These are phyloP conservation scores for Phaeotremella skinneri DNA, from an alignment of 768 basidiomycete genomes.

Conservation along the genomic window DNA sequence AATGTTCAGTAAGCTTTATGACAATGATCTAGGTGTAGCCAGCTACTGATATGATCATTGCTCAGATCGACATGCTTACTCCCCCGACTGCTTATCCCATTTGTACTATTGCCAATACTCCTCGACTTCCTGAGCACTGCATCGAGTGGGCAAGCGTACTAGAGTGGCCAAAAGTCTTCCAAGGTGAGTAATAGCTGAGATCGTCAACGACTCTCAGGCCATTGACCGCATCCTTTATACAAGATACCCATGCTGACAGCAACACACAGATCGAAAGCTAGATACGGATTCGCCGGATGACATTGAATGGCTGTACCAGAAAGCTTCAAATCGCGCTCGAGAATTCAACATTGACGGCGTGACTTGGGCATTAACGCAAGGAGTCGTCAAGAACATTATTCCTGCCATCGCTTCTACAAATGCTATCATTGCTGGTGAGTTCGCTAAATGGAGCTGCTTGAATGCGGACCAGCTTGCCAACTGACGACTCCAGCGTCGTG, in stretches of 20 bases:
- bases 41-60: not conserved
- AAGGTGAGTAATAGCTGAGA: conserved; percentile 58
- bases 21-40: not conserved
- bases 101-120: conserved; percentile 98
- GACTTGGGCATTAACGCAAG: conserved; percentile 95
- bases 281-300: conserved; percentile 98
- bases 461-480: not conserved
- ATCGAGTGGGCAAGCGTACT: conserved; percentile 99
- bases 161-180: conserved; percentile 93
- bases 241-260: not conserved
- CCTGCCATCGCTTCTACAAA: conserved; percentile 98
- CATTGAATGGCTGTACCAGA: conserved; percentile 84
- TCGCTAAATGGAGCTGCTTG: not conserved
- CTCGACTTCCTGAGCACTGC: conserved; percentile 95
- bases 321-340: conserved; percentile 76
- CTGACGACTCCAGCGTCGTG: conserved; percentile 69
- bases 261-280: conserved; percentile 77
- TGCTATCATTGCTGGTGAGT: conserved; percentile 88
- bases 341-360: conserved; percentile 98
- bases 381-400: conserved; percentile 99
- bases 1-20: conserved; percentile 65
- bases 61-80: conserved; percentile 84
- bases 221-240: not conserved
- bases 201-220: not conserved
- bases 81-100: conserved; percentile 96